Evolutionary conservation across 495 filamentous ascomycete genomes (phyloP).

Genomic region (Podospora pseudoanserina): DNA sequence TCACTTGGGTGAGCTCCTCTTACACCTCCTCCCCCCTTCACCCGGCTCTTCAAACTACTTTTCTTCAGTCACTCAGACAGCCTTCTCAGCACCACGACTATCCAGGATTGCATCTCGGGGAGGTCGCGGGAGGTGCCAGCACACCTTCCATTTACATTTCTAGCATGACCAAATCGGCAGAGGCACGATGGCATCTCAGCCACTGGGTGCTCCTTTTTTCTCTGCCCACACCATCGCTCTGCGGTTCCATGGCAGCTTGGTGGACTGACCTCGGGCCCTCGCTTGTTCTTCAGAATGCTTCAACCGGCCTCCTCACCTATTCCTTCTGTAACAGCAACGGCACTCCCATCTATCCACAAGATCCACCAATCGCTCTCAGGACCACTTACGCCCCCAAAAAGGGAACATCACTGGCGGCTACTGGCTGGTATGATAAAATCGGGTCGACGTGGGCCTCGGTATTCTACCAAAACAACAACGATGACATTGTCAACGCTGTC

Average conservation of each 20-base stretch:
- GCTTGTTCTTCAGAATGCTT: conserved; percentile 29
- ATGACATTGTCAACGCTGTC: conserved; percentile 31
- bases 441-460: conserved; percentile 24
- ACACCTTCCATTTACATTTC: not conserved
- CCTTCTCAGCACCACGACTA: not conserved
- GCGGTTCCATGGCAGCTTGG: conserved; percentile 29
- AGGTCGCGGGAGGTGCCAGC: not conserved
- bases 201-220: not conserved
- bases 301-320: conserved; percentile 28
- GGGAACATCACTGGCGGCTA: conserved; percentile 25
- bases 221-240: conserved; percentile 2
- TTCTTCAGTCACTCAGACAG: not conserved
- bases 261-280: conserved; percentile 26
- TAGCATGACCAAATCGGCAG: conserved; percentile 1
- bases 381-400: conserved; percentile 24
- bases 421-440: conserved; percentile 27
- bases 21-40: not conserved
- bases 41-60: not conserved
- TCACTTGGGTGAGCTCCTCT: not conserved
- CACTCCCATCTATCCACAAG: conserved; percentile 28
- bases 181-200: conserved; percentile 1
- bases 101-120: not conserved
- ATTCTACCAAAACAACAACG: conserved; percentile 32
- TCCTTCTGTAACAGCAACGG: conserved; percentile 30
- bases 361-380: conserved; percentile 23